A percentile compares a stretch with the other conserved stretches of the same genome.
phyloP scores from a whole-genome alignment of 768 basidiomycete genomes.

The Ramaria sp. region DNA sequence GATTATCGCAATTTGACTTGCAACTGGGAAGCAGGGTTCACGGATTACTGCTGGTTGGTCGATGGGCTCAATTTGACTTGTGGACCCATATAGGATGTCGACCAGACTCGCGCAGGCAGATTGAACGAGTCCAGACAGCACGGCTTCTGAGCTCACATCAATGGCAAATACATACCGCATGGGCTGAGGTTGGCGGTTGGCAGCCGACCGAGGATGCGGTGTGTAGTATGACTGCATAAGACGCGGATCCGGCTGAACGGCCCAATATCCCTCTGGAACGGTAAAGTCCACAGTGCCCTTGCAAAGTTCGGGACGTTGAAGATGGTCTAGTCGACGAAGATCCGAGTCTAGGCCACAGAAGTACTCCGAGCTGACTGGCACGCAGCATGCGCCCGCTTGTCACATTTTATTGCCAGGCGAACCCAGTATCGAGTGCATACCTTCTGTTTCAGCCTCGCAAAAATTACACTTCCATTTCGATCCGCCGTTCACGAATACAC shows the following conservation, averaged over 20 bases:
- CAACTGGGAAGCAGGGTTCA: conserved; percentile 41
- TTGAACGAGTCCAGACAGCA: conserved; percentile 57
- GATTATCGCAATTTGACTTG: conserved; percentile 61
- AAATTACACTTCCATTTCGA: conserved; percentile 88
- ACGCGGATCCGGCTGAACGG: conserved; percentile 49
- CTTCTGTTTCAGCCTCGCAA: conserved; percentile 74
- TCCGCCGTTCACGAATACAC: conserved; percentile 73
- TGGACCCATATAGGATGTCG: conserved; percentile 51
- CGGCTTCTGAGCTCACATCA: conserved; percentile 67
- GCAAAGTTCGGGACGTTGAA: conserved; percentile 74
- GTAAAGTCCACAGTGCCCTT: conserved; percentile 88
- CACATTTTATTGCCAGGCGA: background rate
- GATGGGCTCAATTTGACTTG: conserved; percentile 18
- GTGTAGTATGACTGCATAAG: conserved; percentile 45
- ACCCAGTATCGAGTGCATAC: conserved; percentile 32
- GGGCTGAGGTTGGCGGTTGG: conserved; percentile 43
- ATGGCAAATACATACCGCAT: conserved; percentile 79
- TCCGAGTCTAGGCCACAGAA: conserved; percentile 77
- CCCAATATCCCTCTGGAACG: conserved; percentile 81
- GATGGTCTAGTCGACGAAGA: conserved; percentile 68
- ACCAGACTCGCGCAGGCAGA: conserved; percentile 55
- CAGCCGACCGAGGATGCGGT: conserved; percentile 31
- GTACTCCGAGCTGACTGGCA: conserved; percentile 65
- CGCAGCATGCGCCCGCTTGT: conserved; percentile 1
- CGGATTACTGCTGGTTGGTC: conserved; percentile 25